Evolutionary conservation across 495 filamentous ascomycete genomes (phyloP).

Genomic region (Neurospora tetraspora): DNA sequence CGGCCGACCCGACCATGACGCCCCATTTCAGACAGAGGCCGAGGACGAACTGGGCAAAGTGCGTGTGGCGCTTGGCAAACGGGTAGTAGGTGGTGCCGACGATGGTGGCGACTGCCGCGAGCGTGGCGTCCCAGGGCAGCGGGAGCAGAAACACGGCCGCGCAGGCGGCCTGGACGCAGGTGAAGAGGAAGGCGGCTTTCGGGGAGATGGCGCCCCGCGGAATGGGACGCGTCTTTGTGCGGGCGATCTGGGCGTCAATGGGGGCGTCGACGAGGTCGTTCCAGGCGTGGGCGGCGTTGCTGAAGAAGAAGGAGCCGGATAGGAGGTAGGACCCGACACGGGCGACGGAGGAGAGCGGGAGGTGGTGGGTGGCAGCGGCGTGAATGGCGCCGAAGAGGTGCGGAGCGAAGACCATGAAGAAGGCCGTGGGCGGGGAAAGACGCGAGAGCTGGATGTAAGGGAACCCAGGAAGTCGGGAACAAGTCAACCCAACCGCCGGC

Average conservation of each 20-base stretch:
- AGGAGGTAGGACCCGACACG: slow-evolving; percentile 10
- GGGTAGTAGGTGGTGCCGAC: slow-evolving; percentile 28
- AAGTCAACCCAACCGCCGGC: too few species aligned
- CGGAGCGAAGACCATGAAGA: slow-evolving; percentile 29
- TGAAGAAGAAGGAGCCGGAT: slow-evolving; percentile 31
- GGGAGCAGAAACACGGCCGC: slow-evolving; percentile 15
- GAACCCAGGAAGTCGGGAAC: too few species aligned
- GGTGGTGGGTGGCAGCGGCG: slow-evolving; percentile 20
- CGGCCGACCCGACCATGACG: slow-evolving; percentile 18
- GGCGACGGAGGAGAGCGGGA: slow-evolving; percentile 7
- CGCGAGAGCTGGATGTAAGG: slow-evolving; percentile 12
- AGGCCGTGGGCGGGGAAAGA: slow-evolving; percentile 23
- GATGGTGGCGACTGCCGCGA: slow-evolving; percentile 21
- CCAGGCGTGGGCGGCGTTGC: slow-evolving; percentile 31
- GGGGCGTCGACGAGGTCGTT: slow-evolving; percentile 35
- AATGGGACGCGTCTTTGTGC: slow-evolving; percentile 29
- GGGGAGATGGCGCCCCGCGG: slow-evolving; percentile 28
- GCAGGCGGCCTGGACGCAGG: slow-evolving; percentile 16
- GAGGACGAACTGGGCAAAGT: slow-evolving; percentile 31
- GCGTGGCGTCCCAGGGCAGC: neutral
- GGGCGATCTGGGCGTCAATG: slow-evolving; percentile 24
- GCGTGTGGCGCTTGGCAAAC: slow-evolving; percentile 31
- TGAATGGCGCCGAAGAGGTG: slow-evolving; percentile 29
- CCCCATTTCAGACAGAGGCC: slow-evolving; percentile 28
- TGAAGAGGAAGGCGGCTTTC: slow-evolving; percentile 22